Evolutionary conservation across 176 grass and related monocot species (phyloP).

Genomic region (Themeda triandra): DNA sequence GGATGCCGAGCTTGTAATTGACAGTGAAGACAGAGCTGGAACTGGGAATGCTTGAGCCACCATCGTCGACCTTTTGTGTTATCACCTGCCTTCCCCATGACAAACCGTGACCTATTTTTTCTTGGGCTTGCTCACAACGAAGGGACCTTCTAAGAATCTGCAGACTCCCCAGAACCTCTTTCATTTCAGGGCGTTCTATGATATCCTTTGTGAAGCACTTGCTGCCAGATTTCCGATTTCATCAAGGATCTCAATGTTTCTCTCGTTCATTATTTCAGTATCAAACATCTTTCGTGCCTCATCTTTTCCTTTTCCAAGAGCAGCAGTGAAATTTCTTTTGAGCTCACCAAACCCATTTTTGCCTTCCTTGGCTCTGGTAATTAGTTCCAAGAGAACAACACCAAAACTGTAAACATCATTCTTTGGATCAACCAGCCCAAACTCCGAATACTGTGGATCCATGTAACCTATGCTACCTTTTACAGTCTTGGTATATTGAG

Average conservation of each 20-base stretch:
- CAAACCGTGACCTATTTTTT: not conserved
- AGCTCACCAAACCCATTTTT: not conserved
- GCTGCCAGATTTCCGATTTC: not conserved
- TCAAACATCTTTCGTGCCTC: not conserved
- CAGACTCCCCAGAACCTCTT: not conserved
- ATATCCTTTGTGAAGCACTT: not conserved
- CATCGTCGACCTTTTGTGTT: not conserved
- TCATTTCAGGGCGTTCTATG: not conserved
- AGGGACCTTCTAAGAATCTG: not conserved
- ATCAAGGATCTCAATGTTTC: not conserved
- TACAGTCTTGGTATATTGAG: not conserved
- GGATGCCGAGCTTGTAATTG: not conserved
- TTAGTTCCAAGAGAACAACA: constrained; percentile 5
- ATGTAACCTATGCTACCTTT: not conserved
- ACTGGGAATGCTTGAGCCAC: not conserved
- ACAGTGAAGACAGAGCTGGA: no score
- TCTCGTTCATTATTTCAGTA: not conserved
- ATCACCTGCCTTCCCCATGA: not conserved
- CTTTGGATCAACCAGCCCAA: not conserved
- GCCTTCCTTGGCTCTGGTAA: not conserved
- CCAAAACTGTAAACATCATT: constrained; percentile 6
- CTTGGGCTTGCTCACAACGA: no score
- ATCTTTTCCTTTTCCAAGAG: not conserved
- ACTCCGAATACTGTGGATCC: not conserved
- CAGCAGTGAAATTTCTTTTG: not conserved